Evolutionary conservation across 163 green algal species (phyloP).

Genomic region (Volvox carteri): DNA sequence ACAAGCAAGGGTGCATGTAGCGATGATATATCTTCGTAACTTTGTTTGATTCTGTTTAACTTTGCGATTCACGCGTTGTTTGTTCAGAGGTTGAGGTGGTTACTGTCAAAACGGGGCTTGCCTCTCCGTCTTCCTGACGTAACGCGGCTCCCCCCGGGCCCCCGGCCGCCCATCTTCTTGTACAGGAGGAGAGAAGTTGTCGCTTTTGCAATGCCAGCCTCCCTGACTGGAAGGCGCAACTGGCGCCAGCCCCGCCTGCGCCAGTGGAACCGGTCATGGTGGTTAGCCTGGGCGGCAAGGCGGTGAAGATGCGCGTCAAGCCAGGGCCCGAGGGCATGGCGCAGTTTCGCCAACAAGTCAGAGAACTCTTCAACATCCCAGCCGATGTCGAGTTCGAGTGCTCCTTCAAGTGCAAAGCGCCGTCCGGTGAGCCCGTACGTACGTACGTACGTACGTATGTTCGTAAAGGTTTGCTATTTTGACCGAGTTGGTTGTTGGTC

Average conservation of each 20-base stretch:
- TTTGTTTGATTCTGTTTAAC: no score
- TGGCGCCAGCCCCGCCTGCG: neutral
- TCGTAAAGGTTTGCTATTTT: no score
- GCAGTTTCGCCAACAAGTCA: conserved; percentile 60
- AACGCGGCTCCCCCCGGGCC: neutral
- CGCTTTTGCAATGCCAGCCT: conserved; percentile 58
- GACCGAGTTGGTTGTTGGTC: no score
- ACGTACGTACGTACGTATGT: no score
- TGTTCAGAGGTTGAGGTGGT: conserved; percentile 12
- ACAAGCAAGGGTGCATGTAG: no score
- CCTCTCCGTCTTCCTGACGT: conserved; percentile 6
- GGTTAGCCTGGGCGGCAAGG: conserved; percentile 39
- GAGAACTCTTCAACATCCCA: conserved; percentile 65
- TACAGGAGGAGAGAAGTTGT: conserved; percentile 53
- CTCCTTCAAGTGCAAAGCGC: conserved; percentile 48
- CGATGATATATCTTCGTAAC: no score
- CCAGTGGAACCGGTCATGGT: conserved; percentile 51
- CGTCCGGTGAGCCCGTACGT: conserved; percentile 19
- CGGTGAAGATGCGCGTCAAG: conserved; percentile 54
- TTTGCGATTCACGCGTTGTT: no score
- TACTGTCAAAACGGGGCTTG: conserved; percentile 4
- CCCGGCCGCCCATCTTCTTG: neutral
- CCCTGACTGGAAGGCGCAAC: conserved; percentile 56
- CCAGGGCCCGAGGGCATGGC: conserved; percentile 58
- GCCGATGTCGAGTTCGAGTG: conserved; percentile 63